Percentiles rank a stretch among this genome's conserved stretches.
Conservation (phyloP, 768 basidiomycete genomes). For the Amanita exitialis region DNA sequence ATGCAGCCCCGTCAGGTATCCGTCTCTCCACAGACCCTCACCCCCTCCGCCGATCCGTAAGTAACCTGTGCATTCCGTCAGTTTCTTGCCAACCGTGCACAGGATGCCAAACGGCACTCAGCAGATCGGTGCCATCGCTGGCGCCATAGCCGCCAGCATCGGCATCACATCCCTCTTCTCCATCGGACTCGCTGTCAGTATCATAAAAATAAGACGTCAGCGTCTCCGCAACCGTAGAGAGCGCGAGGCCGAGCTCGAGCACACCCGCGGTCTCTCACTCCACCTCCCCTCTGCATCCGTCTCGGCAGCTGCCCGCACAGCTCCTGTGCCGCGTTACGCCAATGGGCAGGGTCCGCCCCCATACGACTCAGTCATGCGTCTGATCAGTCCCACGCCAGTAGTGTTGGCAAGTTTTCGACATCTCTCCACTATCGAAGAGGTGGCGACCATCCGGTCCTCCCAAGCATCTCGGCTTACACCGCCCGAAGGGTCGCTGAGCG, state of each 20-base stretch:
- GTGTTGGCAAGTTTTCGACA: not conserved
- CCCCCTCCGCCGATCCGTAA: constrained; percentile 16
- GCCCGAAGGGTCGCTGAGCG: constrained; percentile 17
- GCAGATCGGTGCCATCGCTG: constrained; percentile 22
- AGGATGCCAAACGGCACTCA: not conserved
- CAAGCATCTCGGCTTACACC: constrained; percentile 14
- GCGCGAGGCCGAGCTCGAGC: constrained; percentile 7
- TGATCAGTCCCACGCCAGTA: not conserved
- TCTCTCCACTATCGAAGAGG: not conserved
- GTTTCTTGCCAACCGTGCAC: constrained; percentile 7
- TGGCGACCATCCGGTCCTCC: constrained; percentile 3
- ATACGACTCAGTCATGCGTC: not conserved
- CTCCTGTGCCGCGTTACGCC: not conserved
- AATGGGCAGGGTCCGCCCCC: not conserved
- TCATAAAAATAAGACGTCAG: constrained; percentile 38
- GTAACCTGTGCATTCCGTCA: constrained; percentile 23
- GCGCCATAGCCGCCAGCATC: constrained; percentile 40
- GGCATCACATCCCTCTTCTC: constrained; percentile 40
- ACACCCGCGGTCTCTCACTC: not conserved
- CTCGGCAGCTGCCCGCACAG: constrained; percentile 14
- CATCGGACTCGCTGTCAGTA: constrained; percentile 38
- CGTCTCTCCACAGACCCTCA: not conserved
- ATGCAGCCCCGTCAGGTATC: not conserved
- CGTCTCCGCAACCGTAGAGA: not conserved
- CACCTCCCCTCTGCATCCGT: constrained; percentile 30